phyloP scores from a whole-genome alignment of 148 eudicot genomes.

The Chenopodium quinoa region DNA sequence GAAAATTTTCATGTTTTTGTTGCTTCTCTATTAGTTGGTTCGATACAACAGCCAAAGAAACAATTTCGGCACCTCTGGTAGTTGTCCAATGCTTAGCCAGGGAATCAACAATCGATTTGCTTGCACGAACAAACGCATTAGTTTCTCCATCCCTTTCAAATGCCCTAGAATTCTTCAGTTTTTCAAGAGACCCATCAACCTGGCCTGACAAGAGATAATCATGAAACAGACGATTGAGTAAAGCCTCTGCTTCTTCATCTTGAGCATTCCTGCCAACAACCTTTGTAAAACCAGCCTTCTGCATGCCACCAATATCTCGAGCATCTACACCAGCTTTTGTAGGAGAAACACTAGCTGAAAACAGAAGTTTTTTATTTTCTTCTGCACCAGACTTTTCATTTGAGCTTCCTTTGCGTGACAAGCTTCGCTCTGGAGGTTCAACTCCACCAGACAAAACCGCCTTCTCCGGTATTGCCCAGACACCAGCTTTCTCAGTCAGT shows the following conservation, averaged over 20 bases:
- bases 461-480: conserved; percentile 98
- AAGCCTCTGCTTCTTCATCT: conserved; percentile 90
- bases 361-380: conserved; percentile 51
- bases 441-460: conserved; percentile 93
- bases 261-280: conserved; percentile 60
- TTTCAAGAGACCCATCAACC: conserved; percentile 63
- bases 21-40: conserved; percentile 82
- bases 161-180: conserved; percentile 67
- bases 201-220: conserved; percentile 72
- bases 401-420: conserved; percentile 94
- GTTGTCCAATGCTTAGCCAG: conserved; percentile 98
- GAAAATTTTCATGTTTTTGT: conserved; percentile 88
- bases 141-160: conserved; percentile 93
- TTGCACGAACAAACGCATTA: conserved; percentile 75
- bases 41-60: conserved; percentile 65
- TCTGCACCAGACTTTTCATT: conserved; percentile 68
- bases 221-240: conserved; percentile 67
- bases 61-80: conserved; percentile 92
- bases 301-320: conserved; percentile 49
- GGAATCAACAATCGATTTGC: conserved; percentile 92
- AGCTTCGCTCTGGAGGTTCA: conserved; percentile 94
- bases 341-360: conserved; percentile 49
- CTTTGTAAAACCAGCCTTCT: conserved; percentile 47
- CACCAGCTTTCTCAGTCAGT: conserved; percentile 93
- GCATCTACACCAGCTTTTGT: conserved; percentile 58